Evolutionary conservation across 1,284 basidiomycete genomes (phyloP).

Genomic region (Ustilago vetiveriae): DNA sequence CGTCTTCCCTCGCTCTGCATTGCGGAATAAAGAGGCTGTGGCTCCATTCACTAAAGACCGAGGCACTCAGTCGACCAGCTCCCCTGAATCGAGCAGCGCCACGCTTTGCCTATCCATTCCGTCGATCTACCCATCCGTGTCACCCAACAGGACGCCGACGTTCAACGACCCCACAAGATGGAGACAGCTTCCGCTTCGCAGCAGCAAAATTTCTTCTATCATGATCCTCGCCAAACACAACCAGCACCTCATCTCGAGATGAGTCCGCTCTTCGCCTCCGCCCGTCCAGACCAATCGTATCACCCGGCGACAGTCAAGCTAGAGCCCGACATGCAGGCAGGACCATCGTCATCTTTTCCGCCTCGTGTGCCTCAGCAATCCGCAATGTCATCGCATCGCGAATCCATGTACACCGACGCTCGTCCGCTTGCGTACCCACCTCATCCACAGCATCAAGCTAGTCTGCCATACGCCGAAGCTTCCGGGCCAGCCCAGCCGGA

Average conservation of each 20-base stretch:
- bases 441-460: constrained; percentile 15
- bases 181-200: constrained; percentile 26
- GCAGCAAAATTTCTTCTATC: constrained; percentile 32
- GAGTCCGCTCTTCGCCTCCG: constrained; percentile 6
- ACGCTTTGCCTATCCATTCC: constrained; percentile 8
- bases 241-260: constrained; percentile 8
- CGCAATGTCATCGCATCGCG: constrained; percentile 22
- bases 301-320: constrained; percentile 9
- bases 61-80: constrained; percentile 2
- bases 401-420: constrained; percentile 8
- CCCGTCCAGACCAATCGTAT: constrained; percentile 17
- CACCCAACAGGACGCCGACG: neutral
- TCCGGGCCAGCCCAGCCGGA: constrained; percentile 1
- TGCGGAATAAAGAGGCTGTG: constrained; percentile 8
- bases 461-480: constrained; percentile 10
- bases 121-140: constrained; percentile 2
- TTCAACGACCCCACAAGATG: constrained; percentile 12
- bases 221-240: constrained; percentile 33
- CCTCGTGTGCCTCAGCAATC: constrained; percentile 13
- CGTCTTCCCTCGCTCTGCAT: neutral
- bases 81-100: constrained; percentile 30
- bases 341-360: constrained; percentile 13
- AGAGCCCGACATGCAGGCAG: constrained; percentile 13
- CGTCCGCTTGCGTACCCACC: constrained; percentile 17
- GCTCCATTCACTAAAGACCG: constrained; percentile 3